A percentile compares a stretch with the other conserved stretches of the same genome.
Conservation (phyloP, 352 stramenopile species). For the Globisporangium viniferum region DNA sequence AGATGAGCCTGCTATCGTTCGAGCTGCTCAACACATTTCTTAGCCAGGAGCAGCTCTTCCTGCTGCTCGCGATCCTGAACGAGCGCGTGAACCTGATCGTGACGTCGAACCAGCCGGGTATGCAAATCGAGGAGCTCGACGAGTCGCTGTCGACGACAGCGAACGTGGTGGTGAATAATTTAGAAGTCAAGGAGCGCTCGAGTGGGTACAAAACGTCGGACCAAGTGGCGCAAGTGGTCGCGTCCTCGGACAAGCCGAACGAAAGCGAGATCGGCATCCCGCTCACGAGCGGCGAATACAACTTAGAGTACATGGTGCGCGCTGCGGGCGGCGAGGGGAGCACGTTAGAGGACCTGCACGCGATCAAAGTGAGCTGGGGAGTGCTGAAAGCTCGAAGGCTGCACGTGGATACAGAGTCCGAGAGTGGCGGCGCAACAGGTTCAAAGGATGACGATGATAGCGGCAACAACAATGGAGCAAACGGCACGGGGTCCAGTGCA, state of each 20-base stretch:
- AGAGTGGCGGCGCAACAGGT: constrained; percentile 17
- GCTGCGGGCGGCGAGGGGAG: constrained; percentile 30
- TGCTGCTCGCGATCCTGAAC: constrained; percentile 76
- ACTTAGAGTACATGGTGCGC: constrained; percentile 74
- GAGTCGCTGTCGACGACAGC: constrained; percentile 21
- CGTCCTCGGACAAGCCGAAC: constrained; percentile 44
- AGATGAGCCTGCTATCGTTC: constrained; percentile 81
- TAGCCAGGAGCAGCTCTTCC: constrained; percentile 71
- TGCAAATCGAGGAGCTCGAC: constrained; percentile 66
- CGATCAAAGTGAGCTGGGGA: constrained; percentile 67
- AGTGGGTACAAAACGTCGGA: constrained; percentile 54
- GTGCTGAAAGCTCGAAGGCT: constrained; percentile 62
- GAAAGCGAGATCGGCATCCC: constrained; percentile 69
- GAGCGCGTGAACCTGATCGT: constrained; percentile 75
- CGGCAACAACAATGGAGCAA: constrained; percentile 16
- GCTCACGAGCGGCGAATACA: constrained; percentile 60
- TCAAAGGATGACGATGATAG: constrained; percentile 22
- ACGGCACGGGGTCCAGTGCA: constrained; percentile 13
- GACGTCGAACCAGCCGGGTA: constrained; percentile 62
- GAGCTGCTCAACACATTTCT: constrained; percentile 80
- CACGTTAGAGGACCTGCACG: constrained; percentile 66
- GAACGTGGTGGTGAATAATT: constrained; percentile 33
- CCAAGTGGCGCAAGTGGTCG: constrained; percentile 53
- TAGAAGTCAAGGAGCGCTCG: constrained; percentile 30
- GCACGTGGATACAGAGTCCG: constrained; percentile 22